Conservation (phyloP, 192 early-diverging fungal genomes). For the Podila horticola region DNA sequence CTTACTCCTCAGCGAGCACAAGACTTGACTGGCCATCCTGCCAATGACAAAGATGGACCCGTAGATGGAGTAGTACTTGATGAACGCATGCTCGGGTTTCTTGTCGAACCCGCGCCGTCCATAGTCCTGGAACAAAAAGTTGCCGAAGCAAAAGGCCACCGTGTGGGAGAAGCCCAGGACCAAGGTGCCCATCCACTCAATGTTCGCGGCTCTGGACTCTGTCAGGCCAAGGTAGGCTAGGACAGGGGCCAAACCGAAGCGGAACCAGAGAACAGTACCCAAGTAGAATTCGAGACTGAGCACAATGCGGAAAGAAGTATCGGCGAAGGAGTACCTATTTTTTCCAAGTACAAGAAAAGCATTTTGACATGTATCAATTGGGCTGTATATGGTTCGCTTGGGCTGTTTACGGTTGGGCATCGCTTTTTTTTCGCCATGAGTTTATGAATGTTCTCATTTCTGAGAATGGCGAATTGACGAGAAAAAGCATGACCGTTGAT, state of each 20-base stretch:
- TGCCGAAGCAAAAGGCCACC: conserved; percentile 42
- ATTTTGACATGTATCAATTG: neutral
- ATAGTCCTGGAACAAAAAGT: conserved; percentile 49
- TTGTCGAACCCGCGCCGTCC: conserved; percentile 47
- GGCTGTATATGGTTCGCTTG: neutral
- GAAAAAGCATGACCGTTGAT: neutral
- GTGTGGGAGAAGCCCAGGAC: conserved; percentile 51
- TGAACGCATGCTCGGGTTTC: conserved; percentile 44
- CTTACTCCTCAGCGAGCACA: conserved; percentile 42
- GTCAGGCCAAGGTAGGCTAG: conserved; percentile 28
- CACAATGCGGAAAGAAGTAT: conserved; percentile 44
- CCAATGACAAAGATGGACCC: conserved; percentile 50
- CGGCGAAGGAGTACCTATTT: conserved; percentile 43
- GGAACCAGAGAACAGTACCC: conserved; percentile 44
- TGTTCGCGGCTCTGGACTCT: conserved; percentile 11
- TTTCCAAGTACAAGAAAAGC: neutral
- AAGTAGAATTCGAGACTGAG: conserved; percentile 47
- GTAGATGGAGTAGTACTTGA: conserved; percentile 52
- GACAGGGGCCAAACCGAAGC: conserved; percentile 39
- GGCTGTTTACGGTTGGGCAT: neutral
- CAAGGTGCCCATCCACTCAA: conserved; percentile 40
- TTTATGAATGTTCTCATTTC: too few relatives aligned
- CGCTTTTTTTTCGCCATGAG: neutral
- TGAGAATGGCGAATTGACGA: neutral
- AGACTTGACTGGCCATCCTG: conserved; percentile 41